Evolutionary conservation across 768 basidiomycete species (phyloP).

Genomic region (Phanerochaete sordida): DNA sequence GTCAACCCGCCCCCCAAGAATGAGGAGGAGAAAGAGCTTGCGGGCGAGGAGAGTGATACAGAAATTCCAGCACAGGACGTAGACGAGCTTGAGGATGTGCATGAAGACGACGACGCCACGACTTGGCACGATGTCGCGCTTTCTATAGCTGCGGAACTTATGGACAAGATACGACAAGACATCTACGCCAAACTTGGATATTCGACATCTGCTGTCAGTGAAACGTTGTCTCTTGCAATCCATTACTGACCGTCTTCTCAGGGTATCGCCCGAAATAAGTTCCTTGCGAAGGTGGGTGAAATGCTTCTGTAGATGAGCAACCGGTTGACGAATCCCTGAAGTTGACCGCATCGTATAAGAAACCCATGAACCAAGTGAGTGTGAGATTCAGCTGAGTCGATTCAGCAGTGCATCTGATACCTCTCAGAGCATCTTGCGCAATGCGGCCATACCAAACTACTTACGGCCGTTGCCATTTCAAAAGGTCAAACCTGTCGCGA

Average conservation of each 20-base stretch:
- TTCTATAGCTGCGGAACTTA: conserved; percentile 83
- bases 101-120: conserved; percentile 29
- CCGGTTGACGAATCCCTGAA: conserved; percentile 26
- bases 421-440: conserved; percentile 75
- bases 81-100: not conserved
- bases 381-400: not conserved
- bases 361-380: conserved; percentile 86
- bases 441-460: conserved; percentile 80
- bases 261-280: conserved; percentile 93
- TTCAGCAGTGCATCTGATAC: not conserved
- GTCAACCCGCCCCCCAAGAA: conserved; percentile 29
- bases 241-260: conserved; percentile 29
- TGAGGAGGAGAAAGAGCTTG: not conserved
- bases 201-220: conserved; percentile 90
- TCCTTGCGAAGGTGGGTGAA: conserved; percentile 77
- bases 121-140: conserved; percentile 95
- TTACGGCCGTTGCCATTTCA: conserved; percentile 77
- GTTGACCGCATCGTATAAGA: conserved; percentile 90
- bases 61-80: not conserved
- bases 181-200: conserved; percentile 77
- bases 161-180: conserved; percentile 68
- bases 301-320: not conserved
- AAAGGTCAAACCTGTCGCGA: too few species aligned
- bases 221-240: too few species aligned
- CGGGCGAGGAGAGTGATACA: conserved; percentile 4